Percentiles rank a stretch among this genome's conserved stretches.
Conservation (phyloP, 345 rosid species). For the Boechera retrofracta region DNA sequence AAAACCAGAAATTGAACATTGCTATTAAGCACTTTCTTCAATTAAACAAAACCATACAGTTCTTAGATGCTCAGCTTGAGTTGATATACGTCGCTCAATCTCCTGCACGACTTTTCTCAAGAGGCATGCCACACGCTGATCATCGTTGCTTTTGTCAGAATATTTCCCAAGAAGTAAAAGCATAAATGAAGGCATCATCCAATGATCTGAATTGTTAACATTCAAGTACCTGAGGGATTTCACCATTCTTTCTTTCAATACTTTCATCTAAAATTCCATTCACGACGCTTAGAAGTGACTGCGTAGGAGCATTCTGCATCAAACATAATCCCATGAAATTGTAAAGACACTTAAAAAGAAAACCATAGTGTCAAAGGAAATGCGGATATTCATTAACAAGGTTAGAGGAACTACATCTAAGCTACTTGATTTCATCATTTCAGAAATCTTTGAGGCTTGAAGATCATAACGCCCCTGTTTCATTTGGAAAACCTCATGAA, state of each 20-base stretch:
- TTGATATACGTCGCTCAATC: conserved; percentile 94
- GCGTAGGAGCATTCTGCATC: conserved; percentile 92
- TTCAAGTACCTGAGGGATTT: conserved; percentile 80
- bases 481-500: conserved; percentile 87
- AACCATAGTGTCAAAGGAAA: conserved; percentile 5
- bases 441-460: conserved; percentile 78
- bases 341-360: conserved; percentile 24
- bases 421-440: conserved; percentile 86
- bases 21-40: neutral
- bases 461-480: conserved; percentile 91
- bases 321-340: conserved; percentile 33
- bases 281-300: conserved; percentile 83
- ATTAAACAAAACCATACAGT: conserved; percentile 55
- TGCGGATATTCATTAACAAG: neutral
- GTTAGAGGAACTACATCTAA: conserved; percentile 61
- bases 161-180: neutral
- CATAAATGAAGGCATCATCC: neutral
- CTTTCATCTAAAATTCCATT: conserved; percentile 94
- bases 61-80: conserved; percentile 94
- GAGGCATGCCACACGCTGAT: conserved; percentile 84
- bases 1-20: conserved; percentile 15
- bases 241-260: conserved; percentile 72
- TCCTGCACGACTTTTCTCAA: conserved; percentile 90
- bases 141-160: conserved; percentile 39
- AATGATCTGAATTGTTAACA: neutral